Conservation (phyloP, 2,329 filamentous ascomycete genomes). For the Trichophyton verrucosum region DNA sequence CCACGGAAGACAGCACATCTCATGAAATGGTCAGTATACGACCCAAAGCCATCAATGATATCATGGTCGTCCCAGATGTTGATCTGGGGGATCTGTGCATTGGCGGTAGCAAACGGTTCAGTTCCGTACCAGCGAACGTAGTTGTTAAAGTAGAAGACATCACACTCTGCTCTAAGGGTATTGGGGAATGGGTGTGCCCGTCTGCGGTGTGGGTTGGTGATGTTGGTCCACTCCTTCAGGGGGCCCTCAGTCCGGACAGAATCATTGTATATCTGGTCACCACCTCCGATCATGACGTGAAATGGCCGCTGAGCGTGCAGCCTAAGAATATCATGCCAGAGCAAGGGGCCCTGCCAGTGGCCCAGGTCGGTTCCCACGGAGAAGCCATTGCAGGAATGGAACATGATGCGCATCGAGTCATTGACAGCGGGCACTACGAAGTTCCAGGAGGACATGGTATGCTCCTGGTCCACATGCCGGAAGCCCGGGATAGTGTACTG, state of each 20-base stretch:
- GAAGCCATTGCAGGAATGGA: slow-evolving; percentile 58
- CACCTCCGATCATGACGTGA: slow-evolving; percentile 70
- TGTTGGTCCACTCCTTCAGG: slow-evolving; percentile 52
- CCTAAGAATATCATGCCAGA: slow-evolving; percentile 54
- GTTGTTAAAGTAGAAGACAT: slow-evolving; percentile 51
- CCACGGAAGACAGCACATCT: slow-evolving; percentile 51
- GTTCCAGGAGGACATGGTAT: slow-evolving; percentile 39
- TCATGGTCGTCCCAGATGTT: slow-evolving; percentile 57
- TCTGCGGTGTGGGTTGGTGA: slow-evolving; percentile 48
- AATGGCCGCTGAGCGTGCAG: slow-evolving; percentile 48
- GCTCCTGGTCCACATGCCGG: slow-evolving; percentile 46
- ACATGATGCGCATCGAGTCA: slow-evolving; percentile 59
- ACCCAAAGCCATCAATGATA: slow-evolving; percentile 56
- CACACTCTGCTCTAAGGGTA: slow-evolving; percentile 45
- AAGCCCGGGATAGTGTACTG: slow-evolving; percentile 62
- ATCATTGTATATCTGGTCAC: slow-evolving; percentile 70
- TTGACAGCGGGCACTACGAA: slow-evolving; percentile 47
- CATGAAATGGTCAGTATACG: slow-evolving; percentile 57
- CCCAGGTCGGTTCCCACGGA: slow-evolving; percentile 53
- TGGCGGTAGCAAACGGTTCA: slow-evolving; percentile 47
- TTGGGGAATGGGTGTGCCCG: slow-evolving; percentile 54
- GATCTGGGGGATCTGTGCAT: slow-evolving; percentile 51
- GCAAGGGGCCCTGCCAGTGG: slow-evolving; percentile 47
- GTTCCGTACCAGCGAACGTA: slow-evolving; percentile 58
- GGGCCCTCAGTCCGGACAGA: slow-evolving; percentile 77